Evolutionary conservation across 73 alveolate genomes (phyloP), one percentile per base, ranked within the genome.

Genomic region (Paramecium primaurelia): DNA sequence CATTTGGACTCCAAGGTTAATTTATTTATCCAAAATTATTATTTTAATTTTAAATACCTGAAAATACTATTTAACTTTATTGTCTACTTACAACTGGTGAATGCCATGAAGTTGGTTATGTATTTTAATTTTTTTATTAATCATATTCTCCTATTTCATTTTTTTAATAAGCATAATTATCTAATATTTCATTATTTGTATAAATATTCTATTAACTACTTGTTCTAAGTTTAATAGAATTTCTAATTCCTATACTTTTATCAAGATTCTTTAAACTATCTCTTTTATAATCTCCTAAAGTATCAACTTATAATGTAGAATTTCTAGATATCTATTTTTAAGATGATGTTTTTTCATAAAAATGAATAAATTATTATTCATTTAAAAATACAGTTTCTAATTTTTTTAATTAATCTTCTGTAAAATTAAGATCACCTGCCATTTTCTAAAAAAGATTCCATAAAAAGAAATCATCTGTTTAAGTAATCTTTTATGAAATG

Each of bases 391-490:
- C 44, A 3, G 45, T 12, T 49, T 80, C 91, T 16, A 80, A 80
- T 80, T 11, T 80, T 49, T 47, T 80, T 18, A 80, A n/a, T 80
- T 80, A 47, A 10, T 80, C 91, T 80, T 80, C 91, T 38, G 77
- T 5, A 1, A 80, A 18, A 18, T 77, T 77, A 8, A 80, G 34
- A 80, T 80, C 91, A n/a, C 49, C 75, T 0, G 91, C 91, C 77
- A 80, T 80, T 25, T 80, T 28, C 58, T 80, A 44, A 45, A 80
- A 80, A 8, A 45, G 45, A 45, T 80, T 80, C 77, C 71, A 80
- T 80, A 80, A 80, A 26, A 80, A 45, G 47, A 80, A 80, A 80
- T 80, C 91, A 80, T 80, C 91, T 7, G 91, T 80, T 18, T 80
- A 49, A 11, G 91, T 80, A 26, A 25, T n/a, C 38, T 80, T 80